A percentile compares a stretch with the other conserved stretches of the same genome.
Conservation (phyloP, 2,329 filamentous ascomycete genomes). For the Lecanosticta acicola region DNA sequence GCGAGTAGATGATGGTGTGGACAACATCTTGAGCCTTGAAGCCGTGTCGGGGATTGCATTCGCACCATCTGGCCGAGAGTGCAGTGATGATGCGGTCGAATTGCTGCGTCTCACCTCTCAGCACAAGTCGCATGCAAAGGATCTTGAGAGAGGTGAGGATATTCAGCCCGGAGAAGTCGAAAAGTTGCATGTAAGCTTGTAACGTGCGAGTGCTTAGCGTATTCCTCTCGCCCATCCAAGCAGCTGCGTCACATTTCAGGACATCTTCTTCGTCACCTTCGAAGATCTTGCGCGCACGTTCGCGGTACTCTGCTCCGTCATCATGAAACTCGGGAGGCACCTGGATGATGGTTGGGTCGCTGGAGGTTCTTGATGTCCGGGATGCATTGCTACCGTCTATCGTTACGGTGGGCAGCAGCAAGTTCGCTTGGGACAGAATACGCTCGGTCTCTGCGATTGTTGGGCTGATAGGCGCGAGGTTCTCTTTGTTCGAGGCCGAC, state of each 20-base stretch:
- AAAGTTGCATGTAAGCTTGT: conserved; percentile 84
- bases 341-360: conserved; percentile 17
- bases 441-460: background rate
- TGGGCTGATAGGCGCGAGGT: background rate
- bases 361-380: conserved; percentile 32
- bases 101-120: conserved; percentile 92
- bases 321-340: conserved; percentile 20
- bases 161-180: conserved; percentile 76
- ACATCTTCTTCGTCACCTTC: conserved; percentile 79
- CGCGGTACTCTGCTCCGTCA: conserved; percentile 57
- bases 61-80: conserved; percentile 85
- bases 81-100: conserved; percentile 89
- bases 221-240: conserved; percentile 74
- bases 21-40: conserved; percentile 93
- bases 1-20: conserved; percentile 93
- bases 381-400: conserved; percentile 39
- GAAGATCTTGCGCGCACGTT: conserved; percentile 76
- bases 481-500: conserved; percentile 2
- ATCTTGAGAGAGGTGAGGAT: conserved; percentile 72
- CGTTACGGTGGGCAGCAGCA: conserved; percentile 36
- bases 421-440: background rate
- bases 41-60: conserved; percentile 85
- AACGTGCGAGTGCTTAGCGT: conserved; percentile 50
- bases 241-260: conserved; percentile 70
- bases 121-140: conserved; percentile 72